These are phyloP conservation scores for Rhizopus delemar DNA, from an alignment of 371 early-diverging fungal genomes.

Conservation along the genomic window DNA sequence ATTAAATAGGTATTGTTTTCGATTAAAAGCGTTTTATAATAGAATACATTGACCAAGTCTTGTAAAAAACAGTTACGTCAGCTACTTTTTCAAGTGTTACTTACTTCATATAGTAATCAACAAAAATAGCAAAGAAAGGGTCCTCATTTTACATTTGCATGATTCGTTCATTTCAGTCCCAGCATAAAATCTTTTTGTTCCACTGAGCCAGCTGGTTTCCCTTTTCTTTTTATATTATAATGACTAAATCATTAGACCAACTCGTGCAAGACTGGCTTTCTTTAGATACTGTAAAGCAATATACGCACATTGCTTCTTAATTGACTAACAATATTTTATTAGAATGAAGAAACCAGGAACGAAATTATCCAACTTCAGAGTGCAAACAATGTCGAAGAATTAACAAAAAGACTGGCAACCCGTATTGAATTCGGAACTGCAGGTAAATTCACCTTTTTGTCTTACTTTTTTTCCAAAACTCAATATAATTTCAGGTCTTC, in stretches of 20 bases:
- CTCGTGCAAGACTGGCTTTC: conserved; percentile 68
- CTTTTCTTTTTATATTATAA: conserved; percentile 1
- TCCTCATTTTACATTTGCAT: background rate
- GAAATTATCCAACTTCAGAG: conserved; percentile 61
- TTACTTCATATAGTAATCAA: no score
- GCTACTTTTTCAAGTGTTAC: no score
- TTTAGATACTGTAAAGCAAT: conserved; percentile 63
- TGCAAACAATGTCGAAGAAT: conserved; percentile 53
- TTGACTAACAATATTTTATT: background rate
- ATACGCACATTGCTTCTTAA: background rate
- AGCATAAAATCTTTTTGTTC: background rate
- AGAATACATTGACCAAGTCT: no score
- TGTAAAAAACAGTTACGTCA: no score
- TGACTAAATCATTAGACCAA: conserved; percentile 23
- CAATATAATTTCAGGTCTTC: conserved; percentile 62
- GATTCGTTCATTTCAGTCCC: background rate
- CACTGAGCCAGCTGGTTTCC: background rate
- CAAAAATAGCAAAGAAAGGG: background rate
- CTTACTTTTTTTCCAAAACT: conserved; percentile 1
- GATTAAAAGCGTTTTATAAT: no score
- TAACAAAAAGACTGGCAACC: conserved; percentile 67
- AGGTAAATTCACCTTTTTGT: conserved; percentile 40
- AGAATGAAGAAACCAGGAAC: conserved; percentile 72
- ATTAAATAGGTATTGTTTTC: no score
- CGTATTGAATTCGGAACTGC: conserved; percentile 92